phyloP scores from a whole-genome alignment of 2,329 filamentous ascomycete species.

The Pseudocercospora musae region DNA sequence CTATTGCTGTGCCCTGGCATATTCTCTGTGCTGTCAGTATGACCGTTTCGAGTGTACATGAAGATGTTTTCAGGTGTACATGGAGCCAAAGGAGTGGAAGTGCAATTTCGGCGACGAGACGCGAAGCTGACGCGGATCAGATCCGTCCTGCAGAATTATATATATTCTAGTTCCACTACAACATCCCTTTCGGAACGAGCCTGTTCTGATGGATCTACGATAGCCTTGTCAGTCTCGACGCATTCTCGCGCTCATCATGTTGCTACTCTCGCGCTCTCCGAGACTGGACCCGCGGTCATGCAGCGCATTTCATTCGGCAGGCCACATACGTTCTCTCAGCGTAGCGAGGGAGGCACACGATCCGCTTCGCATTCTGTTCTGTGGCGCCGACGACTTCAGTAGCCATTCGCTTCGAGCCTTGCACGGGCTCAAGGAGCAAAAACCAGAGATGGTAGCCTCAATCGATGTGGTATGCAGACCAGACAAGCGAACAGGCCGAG shows the following conservation, averaged over 20 bases:
- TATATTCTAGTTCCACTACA: too few relatives aligned
- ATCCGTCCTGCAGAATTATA: too few relatives aligned
- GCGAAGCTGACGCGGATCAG: neutral
- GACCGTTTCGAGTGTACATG: neutral
- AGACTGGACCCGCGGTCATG: neutral
- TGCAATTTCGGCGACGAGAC: neutral
- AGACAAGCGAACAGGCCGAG: conserved; percentile 73
- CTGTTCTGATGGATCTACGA: neutral
- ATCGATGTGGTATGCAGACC: conserved; percentile 84
- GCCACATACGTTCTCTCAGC: neutral
- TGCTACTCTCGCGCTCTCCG: neutral
- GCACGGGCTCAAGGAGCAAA: conserved; percentile 45
- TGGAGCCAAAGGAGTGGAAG: neutral
- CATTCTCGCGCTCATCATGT: neutral
- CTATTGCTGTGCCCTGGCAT: neutral
- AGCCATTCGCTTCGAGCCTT: conserved; percentile 71
- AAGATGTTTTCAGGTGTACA: neutral
- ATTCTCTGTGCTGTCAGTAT: neutral
- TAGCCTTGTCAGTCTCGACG: neutral
- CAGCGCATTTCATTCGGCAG: neutral
- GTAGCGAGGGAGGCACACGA: conserved; percentile 24
- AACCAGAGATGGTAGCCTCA: conserved; percentile 58
- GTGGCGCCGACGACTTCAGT: conserved; percentile 90
- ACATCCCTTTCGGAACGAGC: too few relatives aligned
- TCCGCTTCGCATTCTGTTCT: conserved; percentile 83